A percentile compares a stretch with the other conserved stretches of the same genome.
phyloP scores from a whole-genome alignment of 2,329 filamentous ascomycete genomes.

The Dendryphion nanum region DNA sequence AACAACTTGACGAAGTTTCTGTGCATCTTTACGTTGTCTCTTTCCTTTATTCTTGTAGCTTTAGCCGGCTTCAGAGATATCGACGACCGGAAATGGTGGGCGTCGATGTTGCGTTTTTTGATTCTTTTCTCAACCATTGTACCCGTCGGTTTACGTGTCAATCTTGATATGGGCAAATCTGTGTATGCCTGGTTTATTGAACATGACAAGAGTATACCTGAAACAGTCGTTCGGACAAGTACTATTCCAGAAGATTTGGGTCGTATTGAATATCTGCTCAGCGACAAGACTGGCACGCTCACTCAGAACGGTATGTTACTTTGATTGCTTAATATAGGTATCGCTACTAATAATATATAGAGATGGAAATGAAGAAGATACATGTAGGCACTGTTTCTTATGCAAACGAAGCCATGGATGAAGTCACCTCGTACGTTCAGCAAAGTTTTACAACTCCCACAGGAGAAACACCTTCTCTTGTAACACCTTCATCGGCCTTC shows the following conservation, averaged over 20 bases:
- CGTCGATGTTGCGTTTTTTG: conserved; percentile 96
- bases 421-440: conserved; percentile 80
- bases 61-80: conserved; percentile 75
- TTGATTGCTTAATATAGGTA: conserved; percentile 6
- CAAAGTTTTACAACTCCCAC: conserved; percentile 68
- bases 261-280: conserved; percentile 91
- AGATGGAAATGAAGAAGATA: conserved; percentile 99
- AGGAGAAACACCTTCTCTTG: conserved; percentile 46
- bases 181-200: conserved; percentile 97
- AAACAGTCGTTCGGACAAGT: conserved; percentile 90
- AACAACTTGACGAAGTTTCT: conserved; percentile 96
- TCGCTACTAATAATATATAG: conserved; percentile 41
- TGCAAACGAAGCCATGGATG: conserved; percentile 98
- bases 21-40: conserved; percentile 78
- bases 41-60: conserved; percentile 86
- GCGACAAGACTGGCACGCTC: conserved; percentile 96
- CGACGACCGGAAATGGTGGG: conserved; percentile 75
- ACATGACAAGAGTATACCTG: conserved; percentile 82
- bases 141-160: conserved; percentile 92
- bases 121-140: conserved; percentile 99
- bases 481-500: conserved; percentile 74
- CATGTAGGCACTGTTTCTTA: conserved; percentile 98
- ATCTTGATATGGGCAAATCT: conserved; percentile 94
- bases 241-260: conserved; percentile 97
- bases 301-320: conserved; percentile 72